Conservation (phyloP, 768 basidiomycete species). For the Lentinula lateritia region DNA sequence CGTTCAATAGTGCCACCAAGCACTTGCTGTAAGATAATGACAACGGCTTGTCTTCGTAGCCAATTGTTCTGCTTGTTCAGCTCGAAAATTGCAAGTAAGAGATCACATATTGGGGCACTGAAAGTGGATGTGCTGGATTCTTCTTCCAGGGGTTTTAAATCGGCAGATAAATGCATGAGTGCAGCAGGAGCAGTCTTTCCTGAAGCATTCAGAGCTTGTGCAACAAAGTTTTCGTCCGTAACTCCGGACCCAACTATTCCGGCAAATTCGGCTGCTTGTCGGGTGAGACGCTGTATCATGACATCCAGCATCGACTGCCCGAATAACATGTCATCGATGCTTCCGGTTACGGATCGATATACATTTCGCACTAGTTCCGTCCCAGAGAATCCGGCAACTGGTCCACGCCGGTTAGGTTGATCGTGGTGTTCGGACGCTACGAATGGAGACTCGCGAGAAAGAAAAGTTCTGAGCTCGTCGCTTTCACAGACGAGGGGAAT, state of each 20-base stretch:
- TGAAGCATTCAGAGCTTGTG: conserved; percentile 68
- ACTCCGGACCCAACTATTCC: conserved; percentile 76
- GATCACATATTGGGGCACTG: conserved; percentile 90
- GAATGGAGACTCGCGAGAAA: conserved; percentile 85
- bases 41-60: conserved; percentile 91
- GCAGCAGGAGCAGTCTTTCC: conserved; percentile 63
- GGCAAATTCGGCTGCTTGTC: conserved; percentile 85
- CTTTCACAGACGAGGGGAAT: conserved; percentile 77
- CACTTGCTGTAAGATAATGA: conserved; percentile 94
- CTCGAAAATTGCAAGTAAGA: conserved; percentile 90
- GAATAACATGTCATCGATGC: conserved; percentile 96
- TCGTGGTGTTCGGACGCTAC: conserved; percentile 46
- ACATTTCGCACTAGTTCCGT: conserved; percentile 79
- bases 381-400: conserved; percentile 50
- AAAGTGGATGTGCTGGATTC: conserved; percentile 88
- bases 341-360: conserved; percentile 88
- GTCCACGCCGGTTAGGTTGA: conserved; percentile 31
- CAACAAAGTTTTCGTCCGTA: conserved; percentile 80
- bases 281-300: conserved; percentile 84
- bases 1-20: conserved; percentile 94
- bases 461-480: conserved; percentile 75
- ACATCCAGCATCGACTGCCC: conserved; percentile 95
- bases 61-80: conserved; percentile 96
- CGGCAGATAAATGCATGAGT: conserved; percentile 67
- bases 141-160: conserved; percentile 76